Evolutionary conservation across 116 monocot genomes (phyloP).

Genomic region (Phalaenopsis hybrid): DNA sequence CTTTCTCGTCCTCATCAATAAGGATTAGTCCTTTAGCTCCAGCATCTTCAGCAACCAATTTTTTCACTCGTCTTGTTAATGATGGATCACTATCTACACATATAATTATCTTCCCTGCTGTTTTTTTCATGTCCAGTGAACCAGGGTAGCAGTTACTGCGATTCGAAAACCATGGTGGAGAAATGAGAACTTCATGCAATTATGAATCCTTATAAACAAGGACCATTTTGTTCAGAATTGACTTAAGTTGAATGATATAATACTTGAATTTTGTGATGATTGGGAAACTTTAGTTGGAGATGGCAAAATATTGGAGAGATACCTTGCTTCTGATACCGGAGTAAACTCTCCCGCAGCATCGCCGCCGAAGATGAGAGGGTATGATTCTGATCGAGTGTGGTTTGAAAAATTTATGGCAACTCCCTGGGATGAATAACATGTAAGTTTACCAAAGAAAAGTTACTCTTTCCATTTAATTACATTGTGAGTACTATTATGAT

Average conservation of each 20-base stretch:
- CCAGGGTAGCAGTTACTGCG: constrained; percentile 95
- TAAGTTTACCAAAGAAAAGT: constrained; percentile 1
- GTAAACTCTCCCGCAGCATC: constrained; percentile 64
- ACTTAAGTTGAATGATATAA: background rate
- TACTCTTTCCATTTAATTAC: background rate
- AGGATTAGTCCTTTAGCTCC: constrained; percentile 69
- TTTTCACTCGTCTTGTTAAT: constrained; percentile 63
- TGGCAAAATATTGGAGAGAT: background rate
- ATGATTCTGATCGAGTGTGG: constrained; percentile 36
- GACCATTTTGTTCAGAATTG: background rate
- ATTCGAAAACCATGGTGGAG: background rate
- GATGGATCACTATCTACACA: constrained; percentile 68
- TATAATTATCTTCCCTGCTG: constrained; percentile 68
- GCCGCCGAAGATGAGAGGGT: constrained; percentile 66
- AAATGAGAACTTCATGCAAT: background rate
- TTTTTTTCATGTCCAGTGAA: constrained; percentile 63
- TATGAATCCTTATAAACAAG: background rate
- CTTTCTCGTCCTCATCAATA: constrained; percentile 60
- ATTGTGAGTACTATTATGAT: background rate
- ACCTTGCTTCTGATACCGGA: constrained; percentile 91
- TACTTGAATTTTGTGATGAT: background rate
- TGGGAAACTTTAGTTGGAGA: background rate
- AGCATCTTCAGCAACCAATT: constrained; percentile 64
- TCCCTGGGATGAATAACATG: constrained; percentile 39
- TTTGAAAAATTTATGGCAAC: constrained; percentile 86